Percentiles rank a stretch among this genome's conserved stretches.
Evolutionary conservation across 2,329 filamentous ascomycete genomes (phyloP).

Genomic region (Aspergillus sp.): DNA sequence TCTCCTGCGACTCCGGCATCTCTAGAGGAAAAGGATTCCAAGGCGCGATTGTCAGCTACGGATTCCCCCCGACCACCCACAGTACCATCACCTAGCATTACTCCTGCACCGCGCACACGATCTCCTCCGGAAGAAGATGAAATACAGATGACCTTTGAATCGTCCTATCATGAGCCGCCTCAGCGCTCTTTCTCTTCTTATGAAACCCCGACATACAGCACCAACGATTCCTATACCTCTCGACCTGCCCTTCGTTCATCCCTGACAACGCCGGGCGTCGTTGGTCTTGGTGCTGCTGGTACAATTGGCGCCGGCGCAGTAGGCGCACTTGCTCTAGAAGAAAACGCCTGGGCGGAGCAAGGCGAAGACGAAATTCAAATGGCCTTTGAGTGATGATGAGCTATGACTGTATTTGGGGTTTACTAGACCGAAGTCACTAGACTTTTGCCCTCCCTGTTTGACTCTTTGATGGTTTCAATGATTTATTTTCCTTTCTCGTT

Average conservation of each 20-base stretch:
- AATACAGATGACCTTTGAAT: slow-evolving; percentile 74
- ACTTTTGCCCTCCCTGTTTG: neutral
- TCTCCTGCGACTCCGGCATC: slow-evolving; percentile 27
- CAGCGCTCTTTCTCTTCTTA: slow-evolving; percentile 27
- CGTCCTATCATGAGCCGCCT: slow-evolving; percentile 56
- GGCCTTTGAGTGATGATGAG: slow-evolving; percentile 70
- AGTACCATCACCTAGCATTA: slow-evolving; percentile 22
- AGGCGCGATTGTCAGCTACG: slow-evolving; percentile 47
- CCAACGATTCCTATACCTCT: slow-evolving; percentile 19
- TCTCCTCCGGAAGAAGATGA: slow-evolving; percentile 34
- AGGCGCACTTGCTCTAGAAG: slow-evolving; percentile 42
- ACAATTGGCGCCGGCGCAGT: slow-evolving; percentile 31
- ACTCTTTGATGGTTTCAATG: neutral
- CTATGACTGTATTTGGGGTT: slow-evolving; percentile 19
- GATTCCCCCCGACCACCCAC: slow-evolving; percentile 26
- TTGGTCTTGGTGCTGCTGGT: slow-evolving; percentile 31
- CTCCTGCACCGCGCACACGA: slow-evolving; percentile 18
- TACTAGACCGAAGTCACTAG: neutral
- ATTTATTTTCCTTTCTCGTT: neutral
- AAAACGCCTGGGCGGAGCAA: slow-evolving; percentile 73
- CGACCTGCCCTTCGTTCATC: slow-evolving; percentile 38
- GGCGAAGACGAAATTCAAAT: slow-evolving; percentile 78
- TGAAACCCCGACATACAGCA: slow-evolving; percentile 15
- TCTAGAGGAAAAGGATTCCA: slow-evolving; percentile 43
- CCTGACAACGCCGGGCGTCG: slow-evolving; percentile 33